These are phyloP conservation scores for Entoloma clypeatum DNA, from an alignment of 1,284 basidiomycete species.

Conservation along the genomic window DNA sequence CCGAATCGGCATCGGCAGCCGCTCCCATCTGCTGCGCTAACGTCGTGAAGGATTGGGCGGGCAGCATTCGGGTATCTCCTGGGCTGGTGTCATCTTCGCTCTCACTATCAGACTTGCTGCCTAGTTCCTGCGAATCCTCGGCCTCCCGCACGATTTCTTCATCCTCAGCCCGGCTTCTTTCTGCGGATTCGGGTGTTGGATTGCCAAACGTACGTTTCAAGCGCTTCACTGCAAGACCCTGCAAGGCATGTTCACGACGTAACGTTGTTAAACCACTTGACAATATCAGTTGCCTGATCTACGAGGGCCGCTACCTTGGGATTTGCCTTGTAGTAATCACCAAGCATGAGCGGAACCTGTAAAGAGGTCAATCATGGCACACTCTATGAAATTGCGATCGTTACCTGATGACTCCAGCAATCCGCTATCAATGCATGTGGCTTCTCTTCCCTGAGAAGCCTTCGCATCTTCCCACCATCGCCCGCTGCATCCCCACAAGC, in stretches of 20 bases:
- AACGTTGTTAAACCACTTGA: conserved; percentile 12
- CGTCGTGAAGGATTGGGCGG: no score
- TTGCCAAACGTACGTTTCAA: background rate
- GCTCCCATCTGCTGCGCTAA: no score
- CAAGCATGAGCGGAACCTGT: conserved; percentile 9
- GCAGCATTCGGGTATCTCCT: no score
- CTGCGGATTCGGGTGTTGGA: no score
- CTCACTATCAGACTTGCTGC: background rate
- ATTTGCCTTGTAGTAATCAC: conserved; percentile 10
- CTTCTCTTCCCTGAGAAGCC: background rate
- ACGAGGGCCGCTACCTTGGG: conserved; percentile 5
- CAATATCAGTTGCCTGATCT: conserved; percentile 5
- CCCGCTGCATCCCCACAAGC: background rate
- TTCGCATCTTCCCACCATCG: background rate
- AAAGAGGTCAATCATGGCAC: background rate
- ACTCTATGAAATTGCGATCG: background rate
- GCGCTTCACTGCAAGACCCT: background rate
- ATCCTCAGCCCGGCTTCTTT: background rate
- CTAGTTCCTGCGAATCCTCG: background rate
- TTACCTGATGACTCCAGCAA: conserved; percentile 9
- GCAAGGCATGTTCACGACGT: background rate
- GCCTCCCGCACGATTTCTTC: background rate
- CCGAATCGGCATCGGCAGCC: no score
- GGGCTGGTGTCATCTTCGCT: no score
- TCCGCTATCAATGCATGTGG: conserved; percentile 2